phyloP scores from a whole-genome alignment of 2,329 filamentous ascomycete genomes.

The Scedosporium apiospermum region DNA sequence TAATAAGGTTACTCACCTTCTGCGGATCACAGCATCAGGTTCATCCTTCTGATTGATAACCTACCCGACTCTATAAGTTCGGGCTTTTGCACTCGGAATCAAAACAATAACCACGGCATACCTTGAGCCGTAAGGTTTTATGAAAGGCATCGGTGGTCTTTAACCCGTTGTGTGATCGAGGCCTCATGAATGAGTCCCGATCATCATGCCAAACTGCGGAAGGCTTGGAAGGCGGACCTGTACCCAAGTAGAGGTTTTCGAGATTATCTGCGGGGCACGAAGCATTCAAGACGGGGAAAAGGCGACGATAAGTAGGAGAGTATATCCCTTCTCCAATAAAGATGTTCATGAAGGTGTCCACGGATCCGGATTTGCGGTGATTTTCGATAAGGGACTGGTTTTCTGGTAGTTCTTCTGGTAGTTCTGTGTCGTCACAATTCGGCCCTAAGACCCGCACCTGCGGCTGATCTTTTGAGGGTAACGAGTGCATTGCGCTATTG shows the following conservation, averaged over 20 bases:
- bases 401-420: not conserved
- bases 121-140: not conserved
- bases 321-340: not conserved
- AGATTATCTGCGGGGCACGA: not conserved
- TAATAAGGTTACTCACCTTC: not conserved
- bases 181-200: not conserved
- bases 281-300: not conserved
- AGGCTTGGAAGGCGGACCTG: not conserved
- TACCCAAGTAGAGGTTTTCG: not conserved
- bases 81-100: not conserved
- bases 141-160: not conserved
- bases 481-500: no score
- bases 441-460: not conserved
- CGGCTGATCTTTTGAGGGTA: not conserved
- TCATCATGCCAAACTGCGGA: not conserved
- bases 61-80: not conserved
- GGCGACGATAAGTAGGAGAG: not conserved
- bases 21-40: not conserved
- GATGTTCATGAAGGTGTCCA: not conserved
- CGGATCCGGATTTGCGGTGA: not conserved
- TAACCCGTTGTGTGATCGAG: not conserved
- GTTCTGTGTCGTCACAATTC: not conserved
- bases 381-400: not conserved
- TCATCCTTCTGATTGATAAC: not conserved
- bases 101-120: not conserved